Conservation (phyloP, 306 rosid species). For the Cicer judaicum region DNA sequence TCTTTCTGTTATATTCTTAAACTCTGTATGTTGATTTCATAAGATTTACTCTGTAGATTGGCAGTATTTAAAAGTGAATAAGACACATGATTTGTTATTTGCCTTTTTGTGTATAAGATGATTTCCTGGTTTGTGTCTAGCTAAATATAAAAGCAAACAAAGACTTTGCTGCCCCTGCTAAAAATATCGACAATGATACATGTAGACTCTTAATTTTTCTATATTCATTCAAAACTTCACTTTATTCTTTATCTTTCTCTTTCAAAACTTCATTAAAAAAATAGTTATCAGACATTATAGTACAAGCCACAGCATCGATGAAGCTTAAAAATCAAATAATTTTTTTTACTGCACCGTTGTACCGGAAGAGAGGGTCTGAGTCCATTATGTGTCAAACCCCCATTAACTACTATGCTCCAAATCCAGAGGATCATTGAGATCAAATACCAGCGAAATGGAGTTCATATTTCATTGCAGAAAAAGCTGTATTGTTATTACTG, state of each 20-base stretch:
- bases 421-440: too few relatives aligned
- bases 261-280: neutral
- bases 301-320: neutral
- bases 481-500: neutral
- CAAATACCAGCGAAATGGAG: neutral
- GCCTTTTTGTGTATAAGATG: constrained; percentile 2
- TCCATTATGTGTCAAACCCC: too few relatives aligned
- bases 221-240: too few relatives aligned
- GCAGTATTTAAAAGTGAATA: constrained; percentile 45
- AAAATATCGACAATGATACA: too few relatives aligned
- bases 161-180: neutral
- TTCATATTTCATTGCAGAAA: constrained; percentile 8
- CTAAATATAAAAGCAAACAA: neutral
- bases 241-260: too few relatives aligned
- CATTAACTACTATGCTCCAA: too few relatives aligned
- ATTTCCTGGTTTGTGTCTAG: constrained; percentile 9
- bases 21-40: constrained; percentile 23
- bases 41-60: constrained; percentile 48
- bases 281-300: neutral
- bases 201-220: too few relatives aligned
- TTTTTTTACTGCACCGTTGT: too few relatives aligned
- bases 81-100: constrained; percentile 35
- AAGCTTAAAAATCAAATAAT: neutral
- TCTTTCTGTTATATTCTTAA: constrained; percentile 30
- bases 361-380: too few relatives aligned